A percentile compares a stretch with the other conserved stretches of the same genome.
Evolutionary conservation across 192 early-diverging fungal species (phyloP).

Genomic region (Linnemannia elongata): DNA sequence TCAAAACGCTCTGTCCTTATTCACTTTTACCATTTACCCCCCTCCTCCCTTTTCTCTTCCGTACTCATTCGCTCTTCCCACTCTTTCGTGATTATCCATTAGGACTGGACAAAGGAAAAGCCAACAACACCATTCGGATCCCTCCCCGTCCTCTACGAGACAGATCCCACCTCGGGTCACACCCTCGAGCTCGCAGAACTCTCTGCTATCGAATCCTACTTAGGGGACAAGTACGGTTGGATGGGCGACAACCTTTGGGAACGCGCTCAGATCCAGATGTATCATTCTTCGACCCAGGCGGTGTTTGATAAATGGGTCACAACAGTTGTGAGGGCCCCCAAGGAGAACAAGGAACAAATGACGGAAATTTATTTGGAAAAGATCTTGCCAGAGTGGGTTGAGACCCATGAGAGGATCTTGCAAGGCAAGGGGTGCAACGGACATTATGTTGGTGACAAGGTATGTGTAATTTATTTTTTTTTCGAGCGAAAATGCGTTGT

Average conservation of each 20-base stretch:
- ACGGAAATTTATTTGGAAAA: constrained; percentile 40
- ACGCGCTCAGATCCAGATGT: constrained; percentile 36
- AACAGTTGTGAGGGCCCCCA: constrained; percentile 19
- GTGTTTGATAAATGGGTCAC: constrained; percentile 37
- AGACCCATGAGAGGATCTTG: constrained; percentile 33
- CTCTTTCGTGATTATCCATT: neutral
- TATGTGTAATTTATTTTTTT: neutral
- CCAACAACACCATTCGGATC: constrained; percentile 54
- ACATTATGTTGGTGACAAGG: constrained; percentile 47
- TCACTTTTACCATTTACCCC: neutral
- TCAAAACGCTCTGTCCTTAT: neutral
- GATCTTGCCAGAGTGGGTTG: constrained; percentile 34
- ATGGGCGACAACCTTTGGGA: constrained; percentile 49
- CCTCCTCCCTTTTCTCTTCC: neutral
- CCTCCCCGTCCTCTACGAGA: constrained; percentile 63
- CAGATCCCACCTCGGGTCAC: constrained; percentile 11
- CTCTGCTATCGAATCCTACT: constrained; percentile 59
- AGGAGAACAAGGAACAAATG: constrained; percentile 26
- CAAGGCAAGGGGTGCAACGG: constrained; percentile 38
- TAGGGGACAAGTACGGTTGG: constrained; percentile 55
- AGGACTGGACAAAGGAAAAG: constrained; percentile 60
- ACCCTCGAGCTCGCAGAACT: constrained; percentile 60
- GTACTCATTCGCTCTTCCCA: neutral
- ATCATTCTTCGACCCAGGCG: constrained; percentile 47
- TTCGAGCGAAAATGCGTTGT: neutral